Conservation (phyloP, 768 basidiomycete species). For the Kwoniella sp. region DNA sequence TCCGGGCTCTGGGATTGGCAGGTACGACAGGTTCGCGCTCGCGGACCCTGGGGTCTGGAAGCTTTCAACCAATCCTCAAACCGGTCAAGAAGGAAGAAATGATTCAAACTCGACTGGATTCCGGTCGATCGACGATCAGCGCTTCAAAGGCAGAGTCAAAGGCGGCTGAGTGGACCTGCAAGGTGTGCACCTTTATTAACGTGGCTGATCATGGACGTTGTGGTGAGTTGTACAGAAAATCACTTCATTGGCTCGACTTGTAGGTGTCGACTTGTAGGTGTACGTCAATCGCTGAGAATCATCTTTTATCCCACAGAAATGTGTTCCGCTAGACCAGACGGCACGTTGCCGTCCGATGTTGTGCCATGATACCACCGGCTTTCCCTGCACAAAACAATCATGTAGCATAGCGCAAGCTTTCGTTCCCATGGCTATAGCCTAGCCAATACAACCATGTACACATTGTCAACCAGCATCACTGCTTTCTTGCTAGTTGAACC, state of each 20-base stretch:
- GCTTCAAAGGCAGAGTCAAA: conserved; percentile 3
- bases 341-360: conserved; percentile 22
- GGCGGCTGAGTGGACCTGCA: conserved; percentile 36
- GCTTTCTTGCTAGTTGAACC: no score
- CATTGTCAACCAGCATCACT: no score
- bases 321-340: conserved; percentile 43
- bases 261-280: no score
- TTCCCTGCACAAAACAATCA: no score
- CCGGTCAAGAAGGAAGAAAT: no score
- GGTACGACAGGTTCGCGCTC: neutral
- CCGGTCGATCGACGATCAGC: neutral
- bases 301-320: conserved; percentile 33
- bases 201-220: conserved; percentile 14
- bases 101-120: no score
- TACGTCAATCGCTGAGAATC: neutral
- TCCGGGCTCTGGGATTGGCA: conserved; percentile 6
- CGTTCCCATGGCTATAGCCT: no score
- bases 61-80: neutral
- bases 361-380: neutral
- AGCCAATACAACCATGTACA: neutral
- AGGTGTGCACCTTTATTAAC: conserved; percentile 34
- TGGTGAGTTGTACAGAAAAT: conserved; percentile 3
- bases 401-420: no score
- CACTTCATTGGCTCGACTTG: no score
- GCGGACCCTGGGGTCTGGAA: neutral